Evolutionary conservation across 108 stramenopile genomes (phyloP).

Genomic region (Stephanodiscus minutulus): DNA sequence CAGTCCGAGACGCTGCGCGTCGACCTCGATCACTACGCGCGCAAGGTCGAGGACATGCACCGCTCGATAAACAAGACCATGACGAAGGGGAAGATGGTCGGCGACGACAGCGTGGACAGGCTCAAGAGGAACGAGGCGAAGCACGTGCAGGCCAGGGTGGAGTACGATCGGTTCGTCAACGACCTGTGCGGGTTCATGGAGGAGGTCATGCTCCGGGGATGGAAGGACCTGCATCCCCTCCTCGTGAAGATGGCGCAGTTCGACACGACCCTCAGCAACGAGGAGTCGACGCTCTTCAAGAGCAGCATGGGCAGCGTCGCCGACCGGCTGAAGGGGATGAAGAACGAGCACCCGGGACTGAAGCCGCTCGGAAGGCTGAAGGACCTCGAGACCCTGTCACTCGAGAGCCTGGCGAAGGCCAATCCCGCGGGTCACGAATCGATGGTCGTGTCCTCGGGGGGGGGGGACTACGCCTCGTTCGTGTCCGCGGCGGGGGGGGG

Average conservation of each 20-base stretch:
- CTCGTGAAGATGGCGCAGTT: slow-evolving; percentile 80
- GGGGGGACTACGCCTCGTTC: slow-evolving; percentile 25
- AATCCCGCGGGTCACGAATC: slow-evolving; percentile 13
- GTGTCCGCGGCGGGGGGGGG: background rate
- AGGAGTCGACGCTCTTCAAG: slow-evolving; percentile 58
- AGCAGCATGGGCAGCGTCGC: slow-evolving; percentile 52
- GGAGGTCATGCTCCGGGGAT: slow-evolving; percentile 76
- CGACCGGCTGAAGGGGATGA: slow-evolving; percentile 57
- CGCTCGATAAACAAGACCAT: slow-evolving; percentile 59
- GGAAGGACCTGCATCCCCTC: slow-evolving; percentile 83
- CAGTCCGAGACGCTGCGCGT: slow-evolving; percentile 69
- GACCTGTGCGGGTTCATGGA: slow-evolving; percentile 75
- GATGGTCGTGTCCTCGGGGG: slow-evolving; percentile 28
- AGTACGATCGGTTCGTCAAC: slow-evolving; percentile 57
- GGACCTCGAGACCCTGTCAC: slow-evolving; percentile 61
- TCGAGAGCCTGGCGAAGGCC: slow-evolving; percentile 49
- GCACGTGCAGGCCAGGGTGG: slow-evolving; percentile 58
- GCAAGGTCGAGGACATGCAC: slow-evolving; percentile 72
- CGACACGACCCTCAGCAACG: slow-evolving; percentile 64
- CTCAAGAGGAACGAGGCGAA: slow-evolving; percentile 81
- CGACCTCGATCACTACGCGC: slow-evolving; percentile 79
- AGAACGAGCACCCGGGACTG: slow-evolving; percentile 51
- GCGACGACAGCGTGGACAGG: slow-evolving; percentile 59
- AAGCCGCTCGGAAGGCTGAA: slow-evolving; percentile 67
- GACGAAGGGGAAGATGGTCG: slow-evolving; percentile 77